These are phyloP conservation scores for Cunninghamia lanceolata DNA, from an alignment of 75 land plant genomes.

Conservation along the genomic window DNA sequence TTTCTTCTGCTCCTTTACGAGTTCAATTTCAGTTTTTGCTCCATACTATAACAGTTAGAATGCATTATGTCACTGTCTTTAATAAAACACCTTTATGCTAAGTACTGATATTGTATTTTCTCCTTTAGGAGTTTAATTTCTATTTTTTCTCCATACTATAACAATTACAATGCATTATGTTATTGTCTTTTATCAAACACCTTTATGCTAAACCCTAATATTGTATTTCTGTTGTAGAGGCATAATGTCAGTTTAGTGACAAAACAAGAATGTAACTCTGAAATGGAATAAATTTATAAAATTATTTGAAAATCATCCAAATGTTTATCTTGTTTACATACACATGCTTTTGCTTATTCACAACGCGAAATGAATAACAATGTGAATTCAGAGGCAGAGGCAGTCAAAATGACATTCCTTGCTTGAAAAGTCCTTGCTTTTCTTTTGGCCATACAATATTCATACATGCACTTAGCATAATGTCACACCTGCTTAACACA, in stretches of 20 bases:
- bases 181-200: too few species aligned
- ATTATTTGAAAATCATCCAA: too few species aligned
- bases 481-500: neutral
- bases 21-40: neutral
- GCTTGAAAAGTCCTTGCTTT: too few species aligned
- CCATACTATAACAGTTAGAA: neutral
- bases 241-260: neutral
- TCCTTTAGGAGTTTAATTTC: too few species aligned
- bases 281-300: too few species aligned
- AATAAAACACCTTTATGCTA: neutral
- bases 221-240: neutral
- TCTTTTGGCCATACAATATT: too few species aligned
- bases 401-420: neutral
- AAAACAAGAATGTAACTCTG: neutral
- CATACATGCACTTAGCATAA: too few species aligned
- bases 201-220: too few species aligned
- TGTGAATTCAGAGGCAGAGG: neutral
- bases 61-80: neutral
- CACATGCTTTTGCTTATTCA: neutral
- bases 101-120: neutral
- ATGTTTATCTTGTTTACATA: neutral
- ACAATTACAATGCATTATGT: too few species aligned
- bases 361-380: neutral
- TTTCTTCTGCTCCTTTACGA: too few species aligned
- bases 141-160: too few species aligned